Evolutionary conservation across 73 alveolate species (phyloP).

Genomic region (Blepharisma japonicum): DNA sequence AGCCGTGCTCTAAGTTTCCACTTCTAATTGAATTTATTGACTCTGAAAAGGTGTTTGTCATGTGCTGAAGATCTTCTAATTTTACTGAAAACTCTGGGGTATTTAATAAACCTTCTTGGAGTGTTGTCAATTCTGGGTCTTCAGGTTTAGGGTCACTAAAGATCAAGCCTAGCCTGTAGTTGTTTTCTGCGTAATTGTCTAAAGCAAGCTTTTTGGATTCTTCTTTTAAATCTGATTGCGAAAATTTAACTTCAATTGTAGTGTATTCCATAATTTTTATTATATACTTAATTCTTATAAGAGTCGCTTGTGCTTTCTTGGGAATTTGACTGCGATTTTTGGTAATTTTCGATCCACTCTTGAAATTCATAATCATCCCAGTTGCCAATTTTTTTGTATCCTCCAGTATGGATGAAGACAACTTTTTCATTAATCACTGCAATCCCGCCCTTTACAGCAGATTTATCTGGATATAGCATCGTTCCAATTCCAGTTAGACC

Average conservation of each 20-base stretch:
- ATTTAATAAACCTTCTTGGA: no score
- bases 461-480: no score
- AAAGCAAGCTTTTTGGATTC: conserved; percentile 14
- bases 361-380: no score
- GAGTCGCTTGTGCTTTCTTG: no score
- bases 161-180: conserved; percentile 16
- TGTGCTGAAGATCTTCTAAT: background rate
- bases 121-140: background rate
- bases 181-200: conserved; percentile 20
- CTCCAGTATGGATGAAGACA: no score
- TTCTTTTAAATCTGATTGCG: conserved; percentile 15
- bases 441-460: no score
- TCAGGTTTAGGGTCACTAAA: background rate
- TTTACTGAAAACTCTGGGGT: background rate
- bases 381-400: no score
- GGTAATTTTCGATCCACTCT: no score
- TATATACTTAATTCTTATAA: no score
- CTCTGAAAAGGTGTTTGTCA: background rate
- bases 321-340: no score
- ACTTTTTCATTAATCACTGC: no score
- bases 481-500: no score
- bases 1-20: background rate
- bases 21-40: background rate
- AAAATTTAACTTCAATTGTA: conserved; percentile 14
- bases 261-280: conserved; percentile 7